These are phyloP conservation scores for Malbranchea zuffiana DNA, from an alignment of 2,329 filamentous ascomycete genomes.

Conservation along the genomic window DNA sequence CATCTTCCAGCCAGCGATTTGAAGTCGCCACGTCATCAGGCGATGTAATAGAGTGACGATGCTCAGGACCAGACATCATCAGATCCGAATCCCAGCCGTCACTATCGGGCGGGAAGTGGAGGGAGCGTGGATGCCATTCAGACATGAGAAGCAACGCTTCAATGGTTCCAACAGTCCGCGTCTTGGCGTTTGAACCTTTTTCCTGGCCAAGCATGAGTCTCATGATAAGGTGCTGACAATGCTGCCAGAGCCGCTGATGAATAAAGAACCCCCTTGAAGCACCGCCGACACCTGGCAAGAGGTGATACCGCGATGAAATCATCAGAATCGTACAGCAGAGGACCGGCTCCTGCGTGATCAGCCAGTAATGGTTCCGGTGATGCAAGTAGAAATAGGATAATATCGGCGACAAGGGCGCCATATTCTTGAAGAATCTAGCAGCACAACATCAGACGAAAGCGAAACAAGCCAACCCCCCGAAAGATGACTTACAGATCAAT, in stretches of 20 bases:
- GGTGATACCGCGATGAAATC: conserved; percentile 44
- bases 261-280: conserved; percentile 43
- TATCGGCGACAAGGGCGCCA: conserved; percentile 42
- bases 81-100: conserved; percentile 47
- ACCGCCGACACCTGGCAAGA: conserved; percentile 33
- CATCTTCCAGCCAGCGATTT: conserved; percentile 42
- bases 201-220: conserved; percentile 46
- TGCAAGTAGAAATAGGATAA: conserved; percentile 41
- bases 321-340: conserved; percentile 45
- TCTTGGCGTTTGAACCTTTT: conserved; percentile 40
- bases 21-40: conserved; percentile 22
- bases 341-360: conserved; percentile 43
- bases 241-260: conserved; percentile 45
- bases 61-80: conserved; percentile 25
- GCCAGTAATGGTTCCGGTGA: conserved; percentile 38
- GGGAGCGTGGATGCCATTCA: conserved; percentile 46
- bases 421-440: conserved; percentile 40
- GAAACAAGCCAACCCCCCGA: not conserved
- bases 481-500: conserved; percentile 36
- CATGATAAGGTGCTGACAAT: conserved; percentile 44
- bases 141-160: conserved; percentile 44
- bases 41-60: conserved; percentile 15
- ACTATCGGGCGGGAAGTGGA: conserved; percentile 43
- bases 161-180: conserved; percentile 42
- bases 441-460: conserved; percentile 6